phyloP scores from a whole-genome alignment of 129 eudicot genomes.

The sunflower (Helianthus annuus) region DNA sequence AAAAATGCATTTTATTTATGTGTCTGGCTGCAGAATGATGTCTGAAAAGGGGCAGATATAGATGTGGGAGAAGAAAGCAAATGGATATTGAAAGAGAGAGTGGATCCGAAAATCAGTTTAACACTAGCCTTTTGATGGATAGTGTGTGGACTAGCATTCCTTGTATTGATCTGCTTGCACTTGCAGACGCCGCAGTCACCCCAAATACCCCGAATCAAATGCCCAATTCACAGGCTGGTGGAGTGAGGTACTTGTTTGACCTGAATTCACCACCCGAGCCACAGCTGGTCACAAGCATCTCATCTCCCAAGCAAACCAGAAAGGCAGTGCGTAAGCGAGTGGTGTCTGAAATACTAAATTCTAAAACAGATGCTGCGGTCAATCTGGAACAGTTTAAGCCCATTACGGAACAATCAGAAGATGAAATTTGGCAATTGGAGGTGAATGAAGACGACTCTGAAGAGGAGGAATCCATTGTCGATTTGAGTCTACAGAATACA shows the following conservation, averaged over 20 bases:
- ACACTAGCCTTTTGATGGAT: slow-evolving; percentile 23
- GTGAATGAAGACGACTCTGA: slow-evolving; percentile 56
- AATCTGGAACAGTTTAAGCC: slow-evolving; percentile 29
- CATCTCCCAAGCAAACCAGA: slow-evolving; percentile 47
- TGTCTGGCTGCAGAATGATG: slow-evolving; percentile 28
- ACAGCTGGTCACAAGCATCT: not conserved
- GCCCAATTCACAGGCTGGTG: slow-evolving; percentile 19
- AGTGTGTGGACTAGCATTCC: slow-evolving; percentile 31
- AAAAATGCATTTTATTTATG: not conserved
- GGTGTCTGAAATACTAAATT: slow-evolving; percentile 23
- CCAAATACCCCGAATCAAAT: not conserved
- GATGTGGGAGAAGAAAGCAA: slow-evolving; percentile 12
- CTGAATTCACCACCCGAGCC: slow-evolving; percentile 56
- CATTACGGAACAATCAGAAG: slow-evolving; percentile 33
- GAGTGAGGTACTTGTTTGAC: slow-evolving; percentile 37
- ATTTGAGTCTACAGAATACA: slow-evolving; percentile 44
- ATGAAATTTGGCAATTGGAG: slow-evolving; percentile 32
- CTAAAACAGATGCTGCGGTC: slow-evolving; percentile 15
- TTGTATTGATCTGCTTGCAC: slow-evolving; percentile 56
- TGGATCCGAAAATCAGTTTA: slow-evolving; percentile 22
- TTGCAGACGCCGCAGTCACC: slow-evolving; percentile 40
- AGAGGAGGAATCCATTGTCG: slow-evolving; percentile 49
- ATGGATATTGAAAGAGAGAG: slow-evolving; percentile 41
- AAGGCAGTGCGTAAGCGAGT: slow-evolving; percentile 21
- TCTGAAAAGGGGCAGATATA: slow-evolving; percentile 24